phyloP scores from a whole-genome alignment of 2,329 filamentous ascomycete species.

The Penicillium sp. region DNA sequence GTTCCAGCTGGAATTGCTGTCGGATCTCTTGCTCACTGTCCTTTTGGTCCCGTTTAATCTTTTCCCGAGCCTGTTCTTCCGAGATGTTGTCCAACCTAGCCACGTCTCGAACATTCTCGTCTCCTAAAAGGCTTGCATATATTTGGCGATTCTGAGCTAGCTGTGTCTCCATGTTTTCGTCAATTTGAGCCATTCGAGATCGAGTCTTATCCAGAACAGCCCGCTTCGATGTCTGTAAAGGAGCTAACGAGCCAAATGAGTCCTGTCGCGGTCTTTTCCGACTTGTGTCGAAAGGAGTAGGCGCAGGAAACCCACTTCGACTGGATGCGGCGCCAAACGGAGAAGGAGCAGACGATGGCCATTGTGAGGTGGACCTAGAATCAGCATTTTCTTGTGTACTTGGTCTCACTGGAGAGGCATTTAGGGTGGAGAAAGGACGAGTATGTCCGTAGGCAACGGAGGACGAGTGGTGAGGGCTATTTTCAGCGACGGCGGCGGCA shows the following conservation, averaged over 20 bases:
- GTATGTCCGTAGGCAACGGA: background rate
- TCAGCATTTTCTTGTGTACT: background rate
- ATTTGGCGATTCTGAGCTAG: constrained; percentile 2
- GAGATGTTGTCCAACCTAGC: background rate
- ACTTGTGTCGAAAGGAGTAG: constrained; percentile 1
- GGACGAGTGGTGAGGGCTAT: background rate
- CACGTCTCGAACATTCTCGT: constrained; percentile 1
- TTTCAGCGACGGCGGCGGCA: background rate
- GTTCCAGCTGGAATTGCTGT: constrained; percentile 13
- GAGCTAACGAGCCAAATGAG: constrained; percentile 7
- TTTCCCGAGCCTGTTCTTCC: constrained; percentile 12
- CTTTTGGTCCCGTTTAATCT: constrained; percentile 30
- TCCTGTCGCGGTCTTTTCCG: constrained; percentile 20
- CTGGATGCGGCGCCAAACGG: constrained; percentile 9
- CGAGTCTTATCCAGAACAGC: constrained; percentile 4
- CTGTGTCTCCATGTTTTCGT: constrained; percentile 2
- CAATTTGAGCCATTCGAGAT: constrained; percentile 9
- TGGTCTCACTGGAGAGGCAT: background rate
- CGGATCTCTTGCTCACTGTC: constrained; percentile 13
- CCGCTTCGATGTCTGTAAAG: constrained; percentile 13
- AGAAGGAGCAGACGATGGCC: constrained; percentile 18
- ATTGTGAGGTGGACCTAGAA: constrained; percentile 7
- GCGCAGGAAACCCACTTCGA: background rate
- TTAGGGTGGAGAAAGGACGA: background rate
- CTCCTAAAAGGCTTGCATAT: constrained; percentile 8